phyloP scores from a whole-genome alignment of 176 grass and related monocot genomes.

The Aegilops speltoides region DNA sequence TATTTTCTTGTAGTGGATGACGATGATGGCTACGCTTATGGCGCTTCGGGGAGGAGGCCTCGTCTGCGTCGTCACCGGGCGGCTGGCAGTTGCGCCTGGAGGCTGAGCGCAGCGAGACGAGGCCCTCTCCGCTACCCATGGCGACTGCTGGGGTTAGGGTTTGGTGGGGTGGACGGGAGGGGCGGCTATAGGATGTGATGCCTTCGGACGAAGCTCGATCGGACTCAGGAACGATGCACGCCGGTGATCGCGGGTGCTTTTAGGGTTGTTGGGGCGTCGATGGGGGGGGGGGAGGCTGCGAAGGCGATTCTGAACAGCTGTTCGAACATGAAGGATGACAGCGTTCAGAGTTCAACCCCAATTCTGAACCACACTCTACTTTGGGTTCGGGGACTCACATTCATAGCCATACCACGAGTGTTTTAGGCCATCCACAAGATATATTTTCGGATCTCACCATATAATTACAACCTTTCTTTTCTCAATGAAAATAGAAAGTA shows the following conservation, averaged over 20 bases:
- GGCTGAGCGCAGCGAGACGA: not conserved
- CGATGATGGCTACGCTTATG: slow-evolving; percentile 41
- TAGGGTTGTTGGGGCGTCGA: not conserved
- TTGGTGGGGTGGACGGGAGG: too few relatives aligned
- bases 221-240: not conserved
- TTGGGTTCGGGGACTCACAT: not conserved
- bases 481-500: not conserved
- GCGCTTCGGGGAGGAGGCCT: slow-evolving; percentile 51
- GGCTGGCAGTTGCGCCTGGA: not conserved
- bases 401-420: too few relatives aligned
- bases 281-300: not conserved
- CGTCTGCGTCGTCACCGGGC: not conserved
- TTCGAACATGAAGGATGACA: not conserved
- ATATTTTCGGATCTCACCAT: too few relatives aligned
- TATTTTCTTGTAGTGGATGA: too few relatives aligned
- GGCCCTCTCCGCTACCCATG: not conserved
- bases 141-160: not conserved
- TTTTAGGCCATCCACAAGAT: too few relatives aligned
- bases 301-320: not conserved
- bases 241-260: not conserved
- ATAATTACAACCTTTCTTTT: not conserved
- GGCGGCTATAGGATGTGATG: not conserved
- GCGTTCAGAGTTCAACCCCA: not conserved
- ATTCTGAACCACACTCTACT: not conserved
- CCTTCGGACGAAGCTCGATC: not conserved